These are phyloP conservation scores for Francoa sonchifolia DNA, from an alignment of 441 rosid genomes.

Conservation along the genomic window DNA sequence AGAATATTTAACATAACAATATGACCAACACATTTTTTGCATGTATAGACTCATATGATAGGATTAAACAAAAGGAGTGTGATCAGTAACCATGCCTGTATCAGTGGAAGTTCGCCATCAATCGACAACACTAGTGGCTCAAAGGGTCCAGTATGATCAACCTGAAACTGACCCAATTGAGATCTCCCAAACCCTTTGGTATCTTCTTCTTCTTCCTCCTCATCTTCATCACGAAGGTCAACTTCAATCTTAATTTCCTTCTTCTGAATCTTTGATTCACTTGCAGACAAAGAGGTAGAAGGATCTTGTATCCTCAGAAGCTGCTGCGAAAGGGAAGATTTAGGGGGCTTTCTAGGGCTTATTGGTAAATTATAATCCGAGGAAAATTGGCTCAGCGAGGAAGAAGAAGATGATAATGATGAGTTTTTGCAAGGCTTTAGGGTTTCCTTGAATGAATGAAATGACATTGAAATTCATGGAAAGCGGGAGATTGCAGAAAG, in stretches of 20 bases:
- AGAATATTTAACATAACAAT: too few species aligned
- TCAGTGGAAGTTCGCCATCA: slow-evolving; percentile 41
- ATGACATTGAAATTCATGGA: slow-evolving; percentile 18
- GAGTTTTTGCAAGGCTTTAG: slow-evolving; percentile 35
- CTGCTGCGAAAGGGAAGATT: slow-evolving; percentile 41
- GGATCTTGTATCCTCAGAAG: slow-evolving; percentile 44
- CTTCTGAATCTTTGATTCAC: slow-evolving; percentile 1
- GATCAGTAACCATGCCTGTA: too few species aligned
- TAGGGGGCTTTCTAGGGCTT: slow-evolving; percentile 43
- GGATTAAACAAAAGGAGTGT: too few species aligned
- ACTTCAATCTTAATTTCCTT: slow-evolving; percentile 9
- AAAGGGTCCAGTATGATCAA: slow-evolving; percentile 58
- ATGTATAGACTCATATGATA: too few species aligned
- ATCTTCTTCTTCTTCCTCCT: slow-evolving; percentile 15
- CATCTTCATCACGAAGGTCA: slow-evolving; percentile 18
- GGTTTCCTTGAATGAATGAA: slow-evolving; percentile 34
- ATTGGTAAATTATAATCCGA: slow-evolving; percentile 14
- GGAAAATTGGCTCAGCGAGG: slow-evolving; percentile 12
- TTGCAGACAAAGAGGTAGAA: slow-evolving; percentile 13
- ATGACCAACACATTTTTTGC: too few species aligned
- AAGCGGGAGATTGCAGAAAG: too few species aligned
- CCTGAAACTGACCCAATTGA: slow-evolving; percentile 37
- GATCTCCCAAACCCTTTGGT: slow-evolving; percentile 32
- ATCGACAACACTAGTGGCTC: slow-evolving; percentile 52
- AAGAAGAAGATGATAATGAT: slow-evolving; percentile 12